phyloP scores from a whole-genome alignment of 2,329 filamentous ascomycete genomes.

The Beauveria scarabaeidicola region DNA sequence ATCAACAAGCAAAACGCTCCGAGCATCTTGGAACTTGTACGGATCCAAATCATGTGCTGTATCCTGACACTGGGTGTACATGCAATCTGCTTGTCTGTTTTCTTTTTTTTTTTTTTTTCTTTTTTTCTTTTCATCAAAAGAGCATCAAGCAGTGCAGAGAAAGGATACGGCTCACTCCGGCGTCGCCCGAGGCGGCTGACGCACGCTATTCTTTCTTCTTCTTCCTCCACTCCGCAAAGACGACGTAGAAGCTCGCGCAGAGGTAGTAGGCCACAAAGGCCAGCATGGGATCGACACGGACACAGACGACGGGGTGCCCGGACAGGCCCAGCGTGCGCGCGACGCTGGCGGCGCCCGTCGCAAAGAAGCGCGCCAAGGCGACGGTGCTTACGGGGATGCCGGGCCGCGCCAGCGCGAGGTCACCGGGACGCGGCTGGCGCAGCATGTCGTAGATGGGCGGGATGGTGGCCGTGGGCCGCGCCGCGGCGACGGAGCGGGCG shows the following conservation, averaged over 20 bases:
- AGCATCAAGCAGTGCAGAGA: background rate
- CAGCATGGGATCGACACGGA: constrained; percentile 5
- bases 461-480: background rate
- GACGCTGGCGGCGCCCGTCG: background rate
- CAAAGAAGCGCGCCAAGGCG: constrained; percentile 5
- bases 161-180: background rate
- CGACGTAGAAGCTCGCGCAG: background rate
- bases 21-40: background rate
- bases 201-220: background rate
- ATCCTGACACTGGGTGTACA: background rate
- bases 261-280: constrained; percentile 5
- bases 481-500: background rate
- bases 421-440: background rate
- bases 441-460: constrained; percentile 7
- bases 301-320: background rate
- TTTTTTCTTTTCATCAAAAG: background rate
- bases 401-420: background rate
- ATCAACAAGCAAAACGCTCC: background rate
- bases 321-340: background rate
- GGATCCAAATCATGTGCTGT: background rate
- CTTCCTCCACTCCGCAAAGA: background rate
- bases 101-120: too few relatives aligned
- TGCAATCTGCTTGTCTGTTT: background rate
- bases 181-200: background rate
- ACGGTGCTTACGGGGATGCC: background rate